A percentile compares a stretch with the other conserved stretches of the same genome.
Evolutionary conservation across 495 filamentous ascomycete species (phyloP).

Genomic region (Pseudevernia furfuracea): DNA sequence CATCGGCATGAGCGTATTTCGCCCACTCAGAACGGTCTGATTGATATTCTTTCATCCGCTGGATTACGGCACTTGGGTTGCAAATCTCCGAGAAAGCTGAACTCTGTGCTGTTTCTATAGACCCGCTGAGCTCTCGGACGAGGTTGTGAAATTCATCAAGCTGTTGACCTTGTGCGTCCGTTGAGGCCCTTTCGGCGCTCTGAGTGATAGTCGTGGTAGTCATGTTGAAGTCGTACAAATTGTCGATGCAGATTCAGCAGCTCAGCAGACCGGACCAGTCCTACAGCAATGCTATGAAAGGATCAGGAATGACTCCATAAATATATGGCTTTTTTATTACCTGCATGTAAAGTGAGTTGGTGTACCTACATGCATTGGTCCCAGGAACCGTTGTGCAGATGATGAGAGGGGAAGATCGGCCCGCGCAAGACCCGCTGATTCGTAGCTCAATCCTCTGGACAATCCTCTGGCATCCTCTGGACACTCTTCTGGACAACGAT

Average conservation of each 20-base stretch:
- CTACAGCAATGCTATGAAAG: background rate
- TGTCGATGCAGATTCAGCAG: background rate
- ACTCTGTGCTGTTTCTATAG: conserved; percentile 69
- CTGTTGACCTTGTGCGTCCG: background rate
- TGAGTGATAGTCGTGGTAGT: no score
- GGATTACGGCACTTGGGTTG: conserved; percentile 57
- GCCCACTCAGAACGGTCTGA: conserved; percentile 64
- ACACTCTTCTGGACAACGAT: no score
- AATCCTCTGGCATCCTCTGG: no score
- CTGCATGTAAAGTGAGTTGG: background rate
- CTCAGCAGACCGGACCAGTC: background rate
- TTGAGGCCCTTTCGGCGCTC: background rate
- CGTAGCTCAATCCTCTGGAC: no score
- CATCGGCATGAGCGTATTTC: conserved; percentile 59
- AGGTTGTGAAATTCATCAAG: conserved; percentile 58
- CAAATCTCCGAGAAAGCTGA: conserved; percentile 67
- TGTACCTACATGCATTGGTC: background rate
- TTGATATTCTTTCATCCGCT: conserved; percentile 62
- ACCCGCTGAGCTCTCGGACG: conserved; percentile 60
- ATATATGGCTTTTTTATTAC: background rate
- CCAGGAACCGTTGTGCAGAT: background rate
- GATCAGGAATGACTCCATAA: background rate
- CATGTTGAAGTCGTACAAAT: background rate
- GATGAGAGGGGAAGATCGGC: background rate
- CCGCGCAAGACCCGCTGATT: background rate